Evolutionary conservation across 2,329 filamentous ascomycete genomes (phyloP), one percentile per base, ranked within the genome.

Genomic region (Cryphonectria japonica): DNA sequence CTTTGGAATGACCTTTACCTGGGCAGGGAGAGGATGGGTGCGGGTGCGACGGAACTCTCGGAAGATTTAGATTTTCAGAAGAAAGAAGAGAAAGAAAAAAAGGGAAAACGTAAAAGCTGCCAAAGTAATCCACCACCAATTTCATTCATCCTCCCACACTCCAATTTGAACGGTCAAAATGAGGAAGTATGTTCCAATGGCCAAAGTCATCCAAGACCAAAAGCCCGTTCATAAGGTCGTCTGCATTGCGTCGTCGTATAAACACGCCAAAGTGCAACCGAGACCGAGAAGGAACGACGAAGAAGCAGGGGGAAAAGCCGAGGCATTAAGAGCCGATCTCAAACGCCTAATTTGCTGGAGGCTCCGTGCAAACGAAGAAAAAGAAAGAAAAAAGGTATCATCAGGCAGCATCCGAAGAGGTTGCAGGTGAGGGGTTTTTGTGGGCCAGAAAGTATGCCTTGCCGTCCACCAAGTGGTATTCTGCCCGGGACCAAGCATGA

Each of bases 171-270:
- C 16, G 16, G 34, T 39, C 59, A 37, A 37, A 16, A 37, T 26
- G 59, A n/a, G 34, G 59, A 61, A 9, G 14, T n/a, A 13, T n/a
- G 22, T 39, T 61, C 59, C 59, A 61, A 61, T n/a, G 34, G 22
- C 59, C 59, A 61, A 61, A 61, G 59, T 9, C 59, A 34, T 61
- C 59, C 19, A 66, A 26, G 64, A 57, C 52, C 52, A 54, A 67
- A 39, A n/a, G 29, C 50, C 46, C 34, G 64, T 66, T 50, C 50
- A 50, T 65, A 34, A 41, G 11, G 50, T 66, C 34, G 46, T 66
- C 32, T 59, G 8, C 50, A 39, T 57, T 41, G 50, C 50, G 22
- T 66, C 61, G n/a, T 57, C 0, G 52, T 26, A 29, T 9, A n/a
- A n/a, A 66, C n/a, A 29, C 26, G 29, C 32, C n/a, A 39, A 14